Percentiles rank a stretch among this genome's conserved stretches.
Conservation (phyloP, 2,329 filamentous ascomycete species). For the Aspergillus ruber region DNA sequence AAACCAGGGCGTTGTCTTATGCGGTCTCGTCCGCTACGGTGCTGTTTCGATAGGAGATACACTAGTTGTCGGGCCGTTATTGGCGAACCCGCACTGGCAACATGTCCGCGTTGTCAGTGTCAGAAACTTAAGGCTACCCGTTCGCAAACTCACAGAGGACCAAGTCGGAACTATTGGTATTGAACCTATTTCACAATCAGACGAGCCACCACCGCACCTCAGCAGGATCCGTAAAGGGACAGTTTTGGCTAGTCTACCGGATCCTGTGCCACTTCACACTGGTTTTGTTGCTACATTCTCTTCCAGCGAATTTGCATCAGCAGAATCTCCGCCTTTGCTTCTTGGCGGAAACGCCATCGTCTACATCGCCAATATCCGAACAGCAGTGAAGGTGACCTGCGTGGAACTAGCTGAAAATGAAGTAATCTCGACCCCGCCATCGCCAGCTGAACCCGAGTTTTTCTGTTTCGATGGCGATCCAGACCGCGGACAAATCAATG, state of each 20-base stretch:
- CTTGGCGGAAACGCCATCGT: slow-evolving; percentile 56
- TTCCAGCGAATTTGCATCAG: slow-evolving; percentile 46
- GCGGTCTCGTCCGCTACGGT: slow-evolving; percentile 77
- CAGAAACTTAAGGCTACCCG: slow-evolving; percentile 78
- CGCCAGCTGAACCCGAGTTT: slow-evolving; percentile 33
- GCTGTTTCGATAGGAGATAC: slow-evolving; percentile 69
- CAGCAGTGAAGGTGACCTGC: slow-evolving; percentile 66
- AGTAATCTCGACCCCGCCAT: slow-evolving; percentile 18
- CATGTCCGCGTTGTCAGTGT: slow-evolving; percentile 75
- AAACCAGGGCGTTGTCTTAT: slow-evolving; percentile 65
- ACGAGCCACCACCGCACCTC: slow-evolving; percentile 20
- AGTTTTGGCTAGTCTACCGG: slow-evolving; percentile 62
- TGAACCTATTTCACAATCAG: slow-evolving; percentile 32
- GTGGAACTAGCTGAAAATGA: slow-evolving; percentile 38
- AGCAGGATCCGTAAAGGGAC: slow-evolving; percentile 66
- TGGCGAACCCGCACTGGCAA: slow-evolving; percentile 60
- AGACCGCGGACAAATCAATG: slow-evolving; percentile 5
- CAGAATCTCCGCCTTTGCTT: slow-evolving; percentile 50
- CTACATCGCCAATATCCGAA: slow-evolving; percentile 81
- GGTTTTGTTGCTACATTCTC: slow-evolving; percentile 67
- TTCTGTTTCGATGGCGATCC: slow-evolving; percentile 39
- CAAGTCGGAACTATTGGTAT: slow-evolving; percentile 89
- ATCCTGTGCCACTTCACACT: slow-evolving; percentile 45
- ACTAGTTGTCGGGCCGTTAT: slow-evolving; percentile 72
- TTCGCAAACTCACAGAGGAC: slow-evolving; percentile 65